Evolutionary conservation across 352 stramenopile genomes (phyloP), one percentile per base, ranked within the genome.

Genomic region (Phytophthora crassamura): DNA sequence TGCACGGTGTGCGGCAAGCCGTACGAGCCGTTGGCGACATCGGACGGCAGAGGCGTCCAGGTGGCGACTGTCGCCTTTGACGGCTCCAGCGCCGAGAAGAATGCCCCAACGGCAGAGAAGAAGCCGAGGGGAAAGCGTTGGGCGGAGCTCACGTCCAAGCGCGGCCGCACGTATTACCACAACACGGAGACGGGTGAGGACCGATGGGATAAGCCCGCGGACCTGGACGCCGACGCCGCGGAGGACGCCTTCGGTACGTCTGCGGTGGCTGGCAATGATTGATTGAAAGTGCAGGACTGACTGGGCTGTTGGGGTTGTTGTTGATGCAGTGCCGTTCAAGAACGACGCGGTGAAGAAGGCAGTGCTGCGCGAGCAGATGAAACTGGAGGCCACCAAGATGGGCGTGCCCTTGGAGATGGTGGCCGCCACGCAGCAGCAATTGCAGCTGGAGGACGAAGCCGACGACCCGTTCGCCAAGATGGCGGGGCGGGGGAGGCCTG

Each of bases 121-220:
- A 75, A 73, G 47, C 48, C 40, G 1, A 75, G 51, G 56, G 54
- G 69, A 15, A 89, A 88, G 59, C 81, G 82, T 9, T 94, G 85
- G 85, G 69, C 80, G 3, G 80, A 80, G 48, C 69, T 94, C n/a
- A 74, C 51, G 35, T 91, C 82, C 22, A 90, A 82, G 49, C 70
- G 78, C 18, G 85, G 83, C 5, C 59, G 76, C n/a, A 84, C 66
- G n/a, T 94, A 92, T 60, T 94, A 94, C 54, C 82, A 94, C 70
- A 94, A 94, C 64, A 82, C 83, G 30, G 85, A 94, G 50, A 94
- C 82, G 5, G 85, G 85, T 34, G 85, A 94, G 61, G 85, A 94
- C 53, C 77, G 80, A 49, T 94, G 85, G 85, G 82, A 91, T 22
- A 82, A 84, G 49, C 85, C 85, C 1, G 62, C 72, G 11, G 85